These are phyloP conservation scores for Saccharomyces pastorianus DNA, from an alignment of 1,139 yeast species.

Conservation along the genomic window DNA sequence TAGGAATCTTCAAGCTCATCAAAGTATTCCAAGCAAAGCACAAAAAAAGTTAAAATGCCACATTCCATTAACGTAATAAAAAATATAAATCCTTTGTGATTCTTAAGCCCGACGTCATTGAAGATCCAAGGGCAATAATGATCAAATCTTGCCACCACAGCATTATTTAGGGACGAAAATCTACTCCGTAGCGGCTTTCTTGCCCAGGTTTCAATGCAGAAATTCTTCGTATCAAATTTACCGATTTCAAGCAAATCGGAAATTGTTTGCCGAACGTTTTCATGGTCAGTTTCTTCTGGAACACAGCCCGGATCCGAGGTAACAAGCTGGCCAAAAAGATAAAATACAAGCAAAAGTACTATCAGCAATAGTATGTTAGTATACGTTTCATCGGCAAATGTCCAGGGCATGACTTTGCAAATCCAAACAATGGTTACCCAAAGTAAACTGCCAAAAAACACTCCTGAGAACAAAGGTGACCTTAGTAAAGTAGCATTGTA, in stretches of 20 bases:
- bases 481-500: slow-evolving; percentile 38
- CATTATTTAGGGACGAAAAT: slow-evolving; percentile 50
- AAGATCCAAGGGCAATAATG: slow-evolving; percentile 95
- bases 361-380: slow-evolving; percentile 35
- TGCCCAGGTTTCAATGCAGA: slow-evolving; percentile 66
- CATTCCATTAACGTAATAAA: slow-evolving; percentile 52
- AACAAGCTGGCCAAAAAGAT: slow-evolving; percentile 53
- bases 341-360: slow-evolving; percentile 32
- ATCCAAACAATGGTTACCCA: slow-evolving; percentile 58
- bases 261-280: slow-evolving; percentile 46
- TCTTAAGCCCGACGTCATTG: slow-evolving; percentile 83
- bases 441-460: slow-evolving; percentile 61
- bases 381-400: slow-evolving; percentile 34
- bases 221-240: slow-evolving; percentile 64
- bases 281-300: slow-evolving; percentile 42
- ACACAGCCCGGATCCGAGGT: slow-evolving; percentile 76
- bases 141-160: slow-evolving; percentile 73
- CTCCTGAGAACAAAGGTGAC: slow-evolving; percentile 65
- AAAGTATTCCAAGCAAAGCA: slow-evolving; percentile 40
- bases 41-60: slow-evolving; percentile 42
- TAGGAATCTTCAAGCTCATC: slow-evolving; percentile 30
- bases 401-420: slow-evolving; percentile 44
- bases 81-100: slow-evolving; percentile 69
- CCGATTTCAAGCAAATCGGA: slow-evolving; percentile 53
- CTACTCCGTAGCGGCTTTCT: slow-evolving; percentile 76